phyloP scores from a whole-genome alignment of 176 grass and related monocot genomes.

The Pharus latifolius region DNA sequence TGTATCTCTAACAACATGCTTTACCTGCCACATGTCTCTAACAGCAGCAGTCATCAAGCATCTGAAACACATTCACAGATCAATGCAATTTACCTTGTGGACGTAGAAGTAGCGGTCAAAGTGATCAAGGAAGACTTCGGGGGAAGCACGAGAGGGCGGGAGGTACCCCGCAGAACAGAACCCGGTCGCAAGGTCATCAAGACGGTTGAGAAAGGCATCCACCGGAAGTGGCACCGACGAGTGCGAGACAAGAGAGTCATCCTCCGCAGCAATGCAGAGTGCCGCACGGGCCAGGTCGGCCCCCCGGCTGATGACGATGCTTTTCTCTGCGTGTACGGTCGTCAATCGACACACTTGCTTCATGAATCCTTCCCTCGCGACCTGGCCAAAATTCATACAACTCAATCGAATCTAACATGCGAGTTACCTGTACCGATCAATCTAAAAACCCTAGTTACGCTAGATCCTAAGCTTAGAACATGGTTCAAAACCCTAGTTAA shows the following conservation, averaged over 20 bases:
- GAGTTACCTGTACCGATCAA: no score
- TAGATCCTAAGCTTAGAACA: no score
- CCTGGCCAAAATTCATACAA: background rate
- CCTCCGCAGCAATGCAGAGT: slow-evolving; percentile 66
- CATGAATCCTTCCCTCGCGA: slow-evolving; percentile 55
- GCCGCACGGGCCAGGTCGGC: slow-evolving; percentile 62
- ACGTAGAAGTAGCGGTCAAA: slow-evolving; percentile 77
- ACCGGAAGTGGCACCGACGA: slow-evolving; percentile 80
- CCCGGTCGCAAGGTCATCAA: slow-evolving; percentile 57
- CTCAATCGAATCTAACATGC: no score
- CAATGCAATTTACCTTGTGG: slow-evolving; percentile 52
- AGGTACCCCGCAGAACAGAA: slow-evolving; percentile 59
- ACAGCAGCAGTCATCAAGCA: no score
- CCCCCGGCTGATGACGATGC: slow-evolving; percentile 57
- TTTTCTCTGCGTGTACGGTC: slow-evolving; percentile 32
- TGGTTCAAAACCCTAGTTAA: no score
- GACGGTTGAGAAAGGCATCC: slow-evolving; percentile 53
- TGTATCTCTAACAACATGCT: no score
- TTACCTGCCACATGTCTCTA: no score
- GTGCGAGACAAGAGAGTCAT: slow-evolving; percentile 82
- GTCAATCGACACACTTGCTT: slow-evolving; percentile 48
- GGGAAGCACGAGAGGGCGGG: slow-evolving; percentile 34
- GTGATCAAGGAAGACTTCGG: slow-evolving; percentile 58
- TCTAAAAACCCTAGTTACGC: no score
- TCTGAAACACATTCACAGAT: no score